These are phyloP conservation scores for Phytophthora parvispora DNA, from an alignment of 352 stramenopile genomes.

Conservation along the genomic window DNA sequence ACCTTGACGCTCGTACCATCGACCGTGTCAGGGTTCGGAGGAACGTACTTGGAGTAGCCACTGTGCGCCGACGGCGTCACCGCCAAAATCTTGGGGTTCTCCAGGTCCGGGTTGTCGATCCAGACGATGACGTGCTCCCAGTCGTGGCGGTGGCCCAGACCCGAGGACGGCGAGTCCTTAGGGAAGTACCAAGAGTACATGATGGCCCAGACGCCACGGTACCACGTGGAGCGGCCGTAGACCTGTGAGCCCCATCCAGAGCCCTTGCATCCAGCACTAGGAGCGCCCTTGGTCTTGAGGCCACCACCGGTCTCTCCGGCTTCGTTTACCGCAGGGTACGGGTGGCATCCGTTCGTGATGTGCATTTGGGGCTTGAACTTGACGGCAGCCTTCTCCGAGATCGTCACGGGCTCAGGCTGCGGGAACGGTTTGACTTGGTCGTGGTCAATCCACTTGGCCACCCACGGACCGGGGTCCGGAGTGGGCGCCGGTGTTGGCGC, in stretches of 20 bases:
- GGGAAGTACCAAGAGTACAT: slow-evolving; percentile 34
- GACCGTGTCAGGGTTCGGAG: slow-evolving; percentile 1
- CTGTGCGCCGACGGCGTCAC: slow-evolving; percentile 5
- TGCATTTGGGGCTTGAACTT: slow-evolving; percentile 20
- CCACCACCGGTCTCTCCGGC: slow-evolving; percentile 4
- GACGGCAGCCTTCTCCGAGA: slow-evolving; percentile 15
- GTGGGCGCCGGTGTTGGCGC: slow-evolving; percentile 7
- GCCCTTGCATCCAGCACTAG: slow-evolving; percentile 10
- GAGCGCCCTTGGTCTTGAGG: slow-evolving; percentile 15
- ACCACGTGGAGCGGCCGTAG: slow-evolving; percentile 16
- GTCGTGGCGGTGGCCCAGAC: slow-evolving; percentile 21
- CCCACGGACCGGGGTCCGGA: slow-evolving; percentile 14
- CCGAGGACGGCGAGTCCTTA: background rate
- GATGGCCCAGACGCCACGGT: slow-evolving; percentile 8
- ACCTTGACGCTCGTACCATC: slow-evolving; percentile 22
- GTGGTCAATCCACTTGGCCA: slow-evolving; percentile 9
- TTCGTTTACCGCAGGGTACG: slow-evolving; percentile 22
- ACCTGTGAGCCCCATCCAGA: slow-evolving; percentile 22
- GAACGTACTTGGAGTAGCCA: slow-evolving; percentile 11
- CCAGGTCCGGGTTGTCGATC: slow-evolving; percentile 18
- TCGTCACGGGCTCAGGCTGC: slow-evolving; percentile 12
- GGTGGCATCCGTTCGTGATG: slow-evolving; percentile 20
- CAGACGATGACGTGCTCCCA: slow-evolving; percentile 30
- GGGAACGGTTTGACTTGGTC: slow-evolving; percentile 23
- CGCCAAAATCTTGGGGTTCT: slow-evolving; percentile 19